A percentile compares a stretch with the other conserved stretches of the same genome.
phyloP scores from a whole-genome alignment of 371 early-diverging fungal genomes.

The Zancudomyces culisetae region DNA sequence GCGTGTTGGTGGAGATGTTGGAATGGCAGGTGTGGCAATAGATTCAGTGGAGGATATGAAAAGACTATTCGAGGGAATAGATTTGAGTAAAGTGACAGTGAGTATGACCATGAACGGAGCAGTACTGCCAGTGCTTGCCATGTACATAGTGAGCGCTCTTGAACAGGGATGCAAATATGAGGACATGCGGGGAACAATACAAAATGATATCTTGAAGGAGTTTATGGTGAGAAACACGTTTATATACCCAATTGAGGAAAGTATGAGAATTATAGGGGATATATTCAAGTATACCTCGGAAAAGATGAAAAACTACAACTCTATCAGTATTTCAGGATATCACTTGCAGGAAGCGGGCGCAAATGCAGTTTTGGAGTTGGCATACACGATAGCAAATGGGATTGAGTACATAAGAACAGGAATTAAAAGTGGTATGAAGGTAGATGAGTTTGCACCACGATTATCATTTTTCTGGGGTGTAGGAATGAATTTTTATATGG shows the following conservation, averaged over 20 bases:
- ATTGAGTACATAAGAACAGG: slow-evolving; percentile 58
- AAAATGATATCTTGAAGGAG: slow-evolving; percentile 78
- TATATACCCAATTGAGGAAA: slow-evolving; percentile 68
- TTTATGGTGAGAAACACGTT: slow-evolving; percentile 84
- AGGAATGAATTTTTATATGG: slow-evolving; percentile 88
- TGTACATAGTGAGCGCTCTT: slow-evolving; percentile 70
- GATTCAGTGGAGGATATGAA: slow-evolving; percentile 82
- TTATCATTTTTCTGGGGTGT: slow-evolving; percentile 79
- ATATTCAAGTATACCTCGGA: slow-evolving; percentile 66
- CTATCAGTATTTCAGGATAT: slow-evolving; percentile 76
- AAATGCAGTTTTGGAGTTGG: slow-evolving; percentile 60
- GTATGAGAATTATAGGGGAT: slow-evolving; percentile 68
- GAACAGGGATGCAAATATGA: slow-evolving; percentile 61
- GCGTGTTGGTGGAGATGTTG: slow-evolving; percentile 68
- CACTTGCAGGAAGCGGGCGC: slow-evolving; percentile 83
- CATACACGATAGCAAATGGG: slow-evolving; percentile 74
- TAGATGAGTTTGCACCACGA: slow-evolving; percentile 71
- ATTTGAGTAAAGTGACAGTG: slow-evolving; percentile 66
- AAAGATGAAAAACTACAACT: slow-evolving; percentile 78
- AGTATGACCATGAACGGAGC: slow-evolving; percentile 89
- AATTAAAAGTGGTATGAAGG: slow-evolving; percentile 57
- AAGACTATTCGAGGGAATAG: slow-evolving; percentile 66
- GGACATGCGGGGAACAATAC: slow-evolving; percentile 66
- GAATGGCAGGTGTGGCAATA: slow-evolving; percentile 83
- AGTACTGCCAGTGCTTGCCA: slow-evolving; percentile 64